Percentiles rank a stretch among this genome's conserved stretches.
Conservation (phyloP, 805 yeast genomes). For the Scheffersomyces ergatensis region DNA sequence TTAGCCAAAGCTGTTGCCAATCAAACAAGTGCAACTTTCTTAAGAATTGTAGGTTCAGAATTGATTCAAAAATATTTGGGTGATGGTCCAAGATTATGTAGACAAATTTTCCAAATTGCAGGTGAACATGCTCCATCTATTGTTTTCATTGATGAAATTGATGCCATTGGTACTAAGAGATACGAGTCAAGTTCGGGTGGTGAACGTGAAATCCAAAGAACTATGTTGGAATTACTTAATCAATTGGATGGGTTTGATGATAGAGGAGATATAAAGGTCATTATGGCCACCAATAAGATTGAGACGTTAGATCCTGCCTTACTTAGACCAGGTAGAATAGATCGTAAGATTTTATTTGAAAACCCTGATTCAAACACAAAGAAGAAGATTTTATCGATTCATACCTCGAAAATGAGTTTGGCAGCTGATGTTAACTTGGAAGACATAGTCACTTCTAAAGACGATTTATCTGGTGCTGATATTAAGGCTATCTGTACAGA, state of each 20-base stretch:
- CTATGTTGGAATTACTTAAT: conserved; percentile 92
- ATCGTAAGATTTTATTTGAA: conserved; percentile 91
- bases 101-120: conserved; percentile 95
- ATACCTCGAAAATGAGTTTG: conserved; percentile 89
- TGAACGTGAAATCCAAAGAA: conserved; percentile 95
- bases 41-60: conserved; percentile 96
- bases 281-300: conserved; percentile 96
- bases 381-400: conserved; percentile 88
- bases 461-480: conserved; percentile 95
- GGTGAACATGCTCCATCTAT: conserved; percentile 98
- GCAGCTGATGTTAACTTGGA: conserved; percentile 86
- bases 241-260: conserved; percentile 97
- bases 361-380: conserved; percentile 92
- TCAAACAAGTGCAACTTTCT: conserved; percentile 93
- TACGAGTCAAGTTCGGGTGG: conserved; percentile 97
- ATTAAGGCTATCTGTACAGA: conserved; percentile 97
- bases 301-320: conserved; percentile 94
- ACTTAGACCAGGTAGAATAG: conserved; percentile 96
- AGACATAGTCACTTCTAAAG: conserved; percentile 84
- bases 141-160: conserved; percentile 97
- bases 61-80: conserved; percentile 95
- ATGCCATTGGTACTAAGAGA: conserved; percentile 98
- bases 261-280: conserved; percentile 94
- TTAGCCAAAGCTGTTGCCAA: conserved; percentile 98
- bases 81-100: conserved; percentile 92